phyloP scores from a whole-genome alignment of 495 filamentous ascomycete genomes.

The Penicillium fimorum region DNA sequence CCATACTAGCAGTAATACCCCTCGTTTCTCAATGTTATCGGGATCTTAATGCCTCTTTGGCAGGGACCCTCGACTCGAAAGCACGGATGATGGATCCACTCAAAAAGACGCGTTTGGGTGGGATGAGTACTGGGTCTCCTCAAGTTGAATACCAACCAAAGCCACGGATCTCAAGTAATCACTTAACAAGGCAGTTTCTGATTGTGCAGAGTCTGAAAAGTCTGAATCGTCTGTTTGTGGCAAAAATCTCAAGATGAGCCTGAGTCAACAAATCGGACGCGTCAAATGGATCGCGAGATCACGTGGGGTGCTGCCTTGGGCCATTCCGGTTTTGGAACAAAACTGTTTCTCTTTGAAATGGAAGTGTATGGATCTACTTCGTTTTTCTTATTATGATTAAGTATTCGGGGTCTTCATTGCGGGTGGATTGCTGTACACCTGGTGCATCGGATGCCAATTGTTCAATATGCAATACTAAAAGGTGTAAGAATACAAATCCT shows the following conservation, averaged over 20 bases:
- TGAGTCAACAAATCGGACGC: slow-evolving; percentile 32
- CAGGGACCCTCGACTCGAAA: neutral
- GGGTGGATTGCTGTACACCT: neutral
- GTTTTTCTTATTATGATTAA: neutral
- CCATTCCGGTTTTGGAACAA: slow-evolving; percentile 11
- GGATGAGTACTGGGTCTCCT: neutral
- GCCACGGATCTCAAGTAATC: neutral
- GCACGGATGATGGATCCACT: neutral
- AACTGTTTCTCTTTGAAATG: neutral
- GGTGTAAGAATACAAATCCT: slow-evolving; percentile 19
- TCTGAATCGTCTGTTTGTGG: slow-evolving; percentile 22
- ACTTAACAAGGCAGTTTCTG: slow-evolving; percentile 2
- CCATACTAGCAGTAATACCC: slow-evolving; percentile 58
- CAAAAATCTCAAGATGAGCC: slow-evolving; percentile 17
- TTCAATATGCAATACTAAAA: slow-evolving; percentile 11
- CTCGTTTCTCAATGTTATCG: neutral
- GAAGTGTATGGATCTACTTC: neutral
- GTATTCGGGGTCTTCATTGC: neutral
- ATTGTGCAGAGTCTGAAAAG: neutral
- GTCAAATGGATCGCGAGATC: slow-evolving; percentile 42
- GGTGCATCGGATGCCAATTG: neutral
- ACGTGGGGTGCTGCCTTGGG: slow-evolving; percentile 31
- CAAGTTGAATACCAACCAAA: neutral
- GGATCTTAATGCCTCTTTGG: neutral
- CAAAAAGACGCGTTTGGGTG: slow-evolving; percentile 9